Conservation (phyloP, 2,329 filamentous ascomycete genomes). For the Sporothrix pseudoabietina region DNA sequence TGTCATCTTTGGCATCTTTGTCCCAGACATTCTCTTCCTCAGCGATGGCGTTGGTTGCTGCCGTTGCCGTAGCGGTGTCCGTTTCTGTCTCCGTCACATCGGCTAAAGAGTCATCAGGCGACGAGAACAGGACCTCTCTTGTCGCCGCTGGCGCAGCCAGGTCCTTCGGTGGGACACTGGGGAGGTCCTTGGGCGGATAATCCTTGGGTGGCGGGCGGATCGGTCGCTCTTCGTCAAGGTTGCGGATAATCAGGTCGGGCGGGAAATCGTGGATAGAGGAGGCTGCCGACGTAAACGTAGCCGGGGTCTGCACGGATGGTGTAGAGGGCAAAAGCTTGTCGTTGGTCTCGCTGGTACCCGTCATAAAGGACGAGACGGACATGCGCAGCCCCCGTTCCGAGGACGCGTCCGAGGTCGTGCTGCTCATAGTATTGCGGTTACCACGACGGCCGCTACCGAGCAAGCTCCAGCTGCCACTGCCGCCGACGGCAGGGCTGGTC, state of each 20-base stretch:
- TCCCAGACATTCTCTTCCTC: background rate
- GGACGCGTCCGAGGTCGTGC: constrained; percentile 34
- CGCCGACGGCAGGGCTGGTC: background rate
- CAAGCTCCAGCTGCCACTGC: constrained; percentile 29
- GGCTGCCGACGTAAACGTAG: background rate
- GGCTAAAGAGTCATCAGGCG: background rate
- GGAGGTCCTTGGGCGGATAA: background rate
- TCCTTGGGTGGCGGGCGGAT: constrained; percentile 8
- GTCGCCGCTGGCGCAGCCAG: background rate
- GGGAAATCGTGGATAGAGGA: constrained; percentile 25
- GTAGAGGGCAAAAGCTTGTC: constrained; percentile 18
- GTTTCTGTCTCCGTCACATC: background rate
- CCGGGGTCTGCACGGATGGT: constrained; percentile 4
- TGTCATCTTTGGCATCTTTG: background rate
- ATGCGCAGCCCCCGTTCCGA: constrained; percentile 32
- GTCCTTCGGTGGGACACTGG: background rate
- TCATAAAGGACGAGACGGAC: constrained; percentile 34
- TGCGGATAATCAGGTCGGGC: constrained; percentile 31
- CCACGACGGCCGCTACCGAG: constrained; percentile 28
- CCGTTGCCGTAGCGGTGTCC: background rate
- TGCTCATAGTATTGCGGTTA: constrained; percentile 37
- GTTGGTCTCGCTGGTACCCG: constrained; percentile 29
- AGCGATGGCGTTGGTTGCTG: background rate
- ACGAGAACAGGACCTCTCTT: constrained; percentile 1
- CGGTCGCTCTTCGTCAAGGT: constrained; percentile 32